These are phyloP conservation scores for Fusarium nodosum DNA, from an alignment of 2,329 filamentous ascomycete species.

Conservation along the genomic window DNA sequence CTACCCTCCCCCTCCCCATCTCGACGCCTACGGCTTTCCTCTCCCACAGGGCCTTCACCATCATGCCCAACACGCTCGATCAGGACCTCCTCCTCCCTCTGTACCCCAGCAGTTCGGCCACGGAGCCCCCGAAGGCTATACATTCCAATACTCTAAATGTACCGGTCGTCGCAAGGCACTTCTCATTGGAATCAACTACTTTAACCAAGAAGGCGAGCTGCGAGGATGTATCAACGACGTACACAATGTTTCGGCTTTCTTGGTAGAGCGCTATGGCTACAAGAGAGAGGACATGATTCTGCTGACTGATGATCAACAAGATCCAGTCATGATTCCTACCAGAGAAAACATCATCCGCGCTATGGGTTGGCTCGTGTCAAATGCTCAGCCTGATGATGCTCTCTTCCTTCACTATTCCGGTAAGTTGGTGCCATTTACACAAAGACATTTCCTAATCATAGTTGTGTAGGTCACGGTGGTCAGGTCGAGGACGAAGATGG, in stretches of 20 bases:
- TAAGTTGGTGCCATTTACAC: conserved; percentile 50
- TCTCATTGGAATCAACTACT: conserved; percentile 86
- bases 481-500: conserved; percentile 80
- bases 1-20: conserved; percentile 58
- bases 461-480: conserved; percentile 75
- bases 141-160: conserved; percentile 82
- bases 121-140: conserved; percentile 76
- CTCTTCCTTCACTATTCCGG: conserved; percentile 83
- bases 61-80: conserved; percentile 49
- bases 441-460: conserved; percentile 14
- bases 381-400: conserved; percentile 79
- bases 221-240: conserved; percentile 86
- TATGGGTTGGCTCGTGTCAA: conserved; percentile 81
- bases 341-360: conserved; percentile 80
- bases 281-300: conserved; percentile 85
- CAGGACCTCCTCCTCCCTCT: conserved; percentile 62
- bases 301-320: conserved; percentile 79
- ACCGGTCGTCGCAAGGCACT: conserved; percentile 80
- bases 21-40: conserved; percentile 64
- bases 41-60: conserved; percentile 49
- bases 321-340: conserved; percentile 79
- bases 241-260: conserved; percentile 79
- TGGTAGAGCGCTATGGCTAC: conserved; percentile 77
- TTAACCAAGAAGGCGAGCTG: conserved; percentile 78
- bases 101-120: conserved; percentile 72